These are phyloP conservation scores for Pleodorina starrii DNA, from an alignment of 139 green algal species.

Conservation along the genomic window DNA sequence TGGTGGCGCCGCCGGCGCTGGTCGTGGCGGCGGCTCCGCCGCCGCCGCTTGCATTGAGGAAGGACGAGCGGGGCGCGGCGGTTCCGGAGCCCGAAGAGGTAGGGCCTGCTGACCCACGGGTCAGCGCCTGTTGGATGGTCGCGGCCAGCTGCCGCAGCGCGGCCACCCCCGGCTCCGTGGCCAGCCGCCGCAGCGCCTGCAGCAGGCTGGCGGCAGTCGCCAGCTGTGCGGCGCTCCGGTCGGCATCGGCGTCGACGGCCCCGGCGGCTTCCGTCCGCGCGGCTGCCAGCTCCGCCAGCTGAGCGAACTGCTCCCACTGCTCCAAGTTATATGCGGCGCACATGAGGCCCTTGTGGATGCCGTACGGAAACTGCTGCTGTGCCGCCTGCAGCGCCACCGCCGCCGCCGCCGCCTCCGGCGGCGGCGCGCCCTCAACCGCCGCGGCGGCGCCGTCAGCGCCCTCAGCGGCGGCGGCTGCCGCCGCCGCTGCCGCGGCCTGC, in stretches of 20 bases:
- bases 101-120: not conserved
- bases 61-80: not conserved
- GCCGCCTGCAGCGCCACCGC: not conserved
- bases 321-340: constrained; percentile 66
- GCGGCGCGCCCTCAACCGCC: not conserved
- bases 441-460: not conserved
- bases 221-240: constrained; percentile 10
- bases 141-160: constrained; percentile 37
- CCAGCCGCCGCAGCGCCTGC: constrained; percentile 31
- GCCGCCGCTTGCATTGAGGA: too few species aligned
- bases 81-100: not conserved
- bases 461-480: not conserved
- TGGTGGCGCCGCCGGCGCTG: not conserved
- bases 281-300: constrained; percentile 50
- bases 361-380: not conserved
- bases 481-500: not conserved
- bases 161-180: constrained; percentile 37
- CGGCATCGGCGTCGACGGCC: not conserved
- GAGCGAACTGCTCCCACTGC: constrained; percentile 48
- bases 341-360: constrained; percentile 57
- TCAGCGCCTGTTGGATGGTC: not conserved
- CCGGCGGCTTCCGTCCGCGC: not conserved
- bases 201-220: constrained; percentile 27
- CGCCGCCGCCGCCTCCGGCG: not conserved
- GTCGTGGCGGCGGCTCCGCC: not conserved